A percentile compares a stretch with the other conserved stretches of the same genome.
Evolutionary conservation across 2,329 filamentous ascomycete genomes (phyloP).

Genomic region (Fusarium piperis): DNA sequence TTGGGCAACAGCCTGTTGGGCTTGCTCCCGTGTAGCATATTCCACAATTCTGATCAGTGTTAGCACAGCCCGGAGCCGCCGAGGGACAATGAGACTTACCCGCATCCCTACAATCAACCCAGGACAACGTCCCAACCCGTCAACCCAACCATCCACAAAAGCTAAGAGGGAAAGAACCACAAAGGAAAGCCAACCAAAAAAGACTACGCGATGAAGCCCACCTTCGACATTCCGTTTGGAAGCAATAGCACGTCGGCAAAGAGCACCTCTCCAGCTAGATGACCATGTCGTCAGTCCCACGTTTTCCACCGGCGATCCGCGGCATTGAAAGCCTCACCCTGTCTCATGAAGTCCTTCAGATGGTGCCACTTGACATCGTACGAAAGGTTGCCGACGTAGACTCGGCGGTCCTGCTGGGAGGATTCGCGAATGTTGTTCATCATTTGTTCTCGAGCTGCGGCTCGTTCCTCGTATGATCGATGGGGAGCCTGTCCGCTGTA

Average conservation of each 20-base stretch:
- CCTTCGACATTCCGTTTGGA: conserved; percentile 99
- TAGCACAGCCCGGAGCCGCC: conserved; percentile 39
- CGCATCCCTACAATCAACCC: conserved; percentile 98
- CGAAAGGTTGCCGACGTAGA: conserved; percentile 98
- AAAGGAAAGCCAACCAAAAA: conserved; percentile 82
- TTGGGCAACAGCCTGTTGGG: conserved; percentile 94
- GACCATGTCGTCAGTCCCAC: conserved; percentile 51
- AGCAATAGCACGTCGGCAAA: conserved; percentile 99
- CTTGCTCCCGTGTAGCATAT: conserved; percentile 99
- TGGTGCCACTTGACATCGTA: conserved; percentile 99
- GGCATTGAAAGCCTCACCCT: conserved; percentile 73
- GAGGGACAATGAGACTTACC: conserved; percentile 71
- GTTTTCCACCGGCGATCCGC: conserved; percentile 40
- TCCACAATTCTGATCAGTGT: conserved; percentile 87
- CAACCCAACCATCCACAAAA: conserved; percentile 97
- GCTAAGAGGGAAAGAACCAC: conserved; percentile 68
- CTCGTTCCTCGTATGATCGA: conserved; percentile 85
- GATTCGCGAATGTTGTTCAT: conserved; percentile 93
- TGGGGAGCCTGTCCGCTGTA: conserved; percentile 70
- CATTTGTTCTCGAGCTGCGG: conserved; percentile 89
- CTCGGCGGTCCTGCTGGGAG: conserved; percentile 97
- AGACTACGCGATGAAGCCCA: conserved; percentile 93
- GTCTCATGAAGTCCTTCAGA: conserved; percentile 99
- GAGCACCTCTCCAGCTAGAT: conserved; percentile 94
- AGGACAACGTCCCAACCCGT: conserved; percentile 95